Conservation (phyloP, 129 eudicot species). For the Centaurea solstitialis region DNA sequence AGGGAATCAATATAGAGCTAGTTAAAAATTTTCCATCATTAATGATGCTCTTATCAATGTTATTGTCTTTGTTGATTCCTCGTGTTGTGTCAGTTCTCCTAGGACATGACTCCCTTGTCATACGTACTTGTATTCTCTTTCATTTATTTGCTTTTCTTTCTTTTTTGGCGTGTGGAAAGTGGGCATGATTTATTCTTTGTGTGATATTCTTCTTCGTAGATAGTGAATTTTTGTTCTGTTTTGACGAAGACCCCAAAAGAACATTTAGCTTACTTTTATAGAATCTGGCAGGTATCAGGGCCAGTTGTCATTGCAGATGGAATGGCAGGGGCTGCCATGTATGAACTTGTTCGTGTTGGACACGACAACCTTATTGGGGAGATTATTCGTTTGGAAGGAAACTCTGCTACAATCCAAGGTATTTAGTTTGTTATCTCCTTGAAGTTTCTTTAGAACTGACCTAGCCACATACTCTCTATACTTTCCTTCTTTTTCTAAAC, state of each 20-base stretch:
- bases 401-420: conserved; percentile 99
- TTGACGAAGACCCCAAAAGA: not conserved
- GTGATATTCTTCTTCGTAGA: not conserved
- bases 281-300: conserved; percentile 78
- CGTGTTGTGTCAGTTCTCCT: not conserved
- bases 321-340: conserved; percentile 99
- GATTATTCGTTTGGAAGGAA: conserved; percentile 95
- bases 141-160: not conserved
- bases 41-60: too few species aligned
- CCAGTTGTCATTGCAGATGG: conserved; percentile 99
- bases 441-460: not conserved
- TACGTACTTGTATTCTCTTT: not conserved
- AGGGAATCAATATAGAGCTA: not conserved
- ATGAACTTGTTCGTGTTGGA: conserved; percentile 99
- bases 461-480: not conserved
- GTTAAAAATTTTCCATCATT: too few species aligned
- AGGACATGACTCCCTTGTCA: not conserved
- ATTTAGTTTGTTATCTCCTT: conserved; percentile 6
- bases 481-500: not conserved
- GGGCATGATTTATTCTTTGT: not conserved
- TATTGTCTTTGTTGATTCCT: not conserved
- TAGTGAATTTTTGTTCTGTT: not conserved
- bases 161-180: not conserved
- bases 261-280: not conserved
- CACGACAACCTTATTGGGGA: conserved; percentile 99